Percentiles rank a stretch among this genome's conserved stretches.
Conservation (phyloP, 1,284 basidiomycete species). For the Sanghuangporus baumii region DNA sequence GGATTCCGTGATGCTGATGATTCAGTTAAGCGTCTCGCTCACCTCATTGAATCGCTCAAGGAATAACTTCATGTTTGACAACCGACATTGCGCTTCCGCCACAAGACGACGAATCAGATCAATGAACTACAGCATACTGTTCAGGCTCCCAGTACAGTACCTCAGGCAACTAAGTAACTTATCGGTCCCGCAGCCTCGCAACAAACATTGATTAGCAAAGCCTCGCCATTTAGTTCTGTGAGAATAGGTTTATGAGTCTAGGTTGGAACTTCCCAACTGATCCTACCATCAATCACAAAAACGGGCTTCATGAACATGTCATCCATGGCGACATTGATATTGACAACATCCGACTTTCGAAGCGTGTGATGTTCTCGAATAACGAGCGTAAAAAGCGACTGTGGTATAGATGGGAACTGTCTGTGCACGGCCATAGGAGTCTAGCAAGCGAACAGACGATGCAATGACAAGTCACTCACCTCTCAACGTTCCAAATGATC, state of each 20-base stretch:
- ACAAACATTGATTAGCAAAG: neutral
- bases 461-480: no score
- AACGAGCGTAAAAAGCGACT: no score
- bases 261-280: no score
- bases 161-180: neutral
- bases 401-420: no score
- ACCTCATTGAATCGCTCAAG: neutral
- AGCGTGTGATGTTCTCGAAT: no score
- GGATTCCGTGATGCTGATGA: neutral
- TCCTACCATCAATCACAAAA: no score
- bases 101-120: neutral
- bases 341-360: no score
- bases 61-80: neutral
- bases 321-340: no score
- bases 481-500: no score
- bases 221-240: neutral
- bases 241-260: neutral
- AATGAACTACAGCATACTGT: neutral
- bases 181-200: neutral
- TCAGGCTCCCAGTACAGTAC: neutral
- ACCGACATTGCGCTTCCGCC: neutral
- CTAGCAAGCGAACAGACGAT: no score
- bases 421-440: no score
- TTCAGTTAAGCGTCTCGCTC: neutral
- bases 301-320: no score